phyloP scores from a whole-genome alignment of 2,329 filamentous ascomycete species.

The Penicillium sp. region DNA sequence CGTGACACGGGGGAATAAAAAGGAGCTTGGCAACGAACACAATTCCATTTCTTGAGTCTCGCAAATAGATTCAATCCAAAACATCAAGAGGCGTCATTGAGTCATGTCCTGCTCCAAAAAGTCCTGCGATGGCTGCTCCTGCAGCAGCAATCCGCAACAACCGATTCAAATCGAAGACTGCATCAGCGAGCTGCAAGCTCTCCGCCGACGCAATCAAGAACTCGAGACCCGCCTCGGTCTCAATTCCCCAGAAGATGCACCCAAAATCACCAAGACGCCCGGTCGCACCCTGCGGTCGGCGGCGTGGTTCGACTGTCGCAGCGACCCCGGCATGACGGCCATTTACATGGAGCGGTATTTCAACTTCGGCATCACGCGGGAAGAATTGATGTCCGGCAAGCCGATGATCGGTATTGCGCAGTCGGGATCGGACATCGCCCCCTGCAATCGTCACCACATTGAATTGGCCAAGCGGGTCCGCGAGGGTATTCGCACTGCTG shows the following conservation, averaged over 20 bases:
- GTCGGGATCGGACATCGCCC: conserved; percentile 53
- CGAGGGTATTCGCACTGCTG: conserved; percentile 53
- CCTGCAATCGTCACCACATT: conserved; percentile 54
- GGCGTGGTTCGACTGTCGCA: conserved; percentile 48
- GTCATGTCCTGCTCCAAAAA: conserved; percentile 12
- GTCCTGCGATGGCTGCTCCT: conserved; percentile 40
- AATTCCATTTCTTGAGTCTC: not conserved
- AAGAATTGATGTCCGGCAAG: conserved; percentile 53
- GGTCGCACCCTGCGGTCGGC: conserved; percentile 42
- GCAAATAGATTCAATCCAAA: not conserved
- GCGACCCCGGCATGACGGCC: conserved; percentile 48
- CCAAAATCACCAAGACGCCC: conserved; percentile 32
- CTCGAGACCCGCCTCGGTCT: conserved; percentile 26
- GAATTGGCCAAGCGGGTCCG: conserved; percentile 53
- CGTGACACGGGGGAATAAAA: not conserved
- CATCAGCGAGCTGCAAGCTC: conserved; percentile 40
- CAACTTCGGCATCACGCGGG: conserved; percentile 52
- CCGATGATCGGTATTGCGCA: conserved; percentile 57
- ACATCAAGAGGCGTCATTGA: not conserved
- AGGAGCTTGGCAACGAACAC: not conserved
- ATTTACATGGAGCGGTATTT: conserved; percentile 55
- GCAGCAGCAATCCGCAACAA: conserved; percentile 23
- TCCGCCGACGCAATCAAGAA: conserved; percentile 41
- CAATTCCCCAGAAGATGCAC: conserved; percentile 19
- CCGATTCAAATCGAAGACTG: conserved; percentile 44